Evolutionary conservation across 768 basidiomycete genomes (phyloP).

Genomic region (Boletus rex-veris): DNA sequence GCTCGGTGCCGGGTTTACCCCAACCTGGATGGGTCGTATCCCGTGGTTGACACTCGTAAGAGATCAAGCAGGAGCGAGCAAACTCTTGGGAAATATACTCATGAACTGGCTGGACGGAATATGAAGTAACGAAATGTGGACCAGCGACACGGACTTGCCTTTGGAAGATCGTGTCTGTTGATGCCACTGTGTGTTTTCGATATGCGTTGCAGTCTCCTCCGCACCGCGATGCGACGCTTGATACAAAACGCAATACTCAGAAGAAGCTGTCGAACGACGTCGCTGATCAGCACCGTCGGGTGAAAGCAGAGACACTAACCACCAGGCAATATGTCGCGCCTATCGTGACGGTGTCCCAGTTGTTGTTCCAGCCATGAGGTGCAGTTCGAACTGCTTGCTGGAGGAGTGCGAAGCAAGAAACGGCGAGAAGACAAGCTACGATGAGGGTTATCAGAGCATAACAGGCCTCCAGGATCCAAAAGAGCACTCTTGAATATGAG

Average conservation of each 20-base stretch:
- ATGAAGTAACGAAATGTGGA: background rate
- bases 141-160: constrained; percentile 36
- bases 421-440: constrained; percentile 50
- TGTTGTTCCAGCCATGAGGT: constrained; percentile 52
- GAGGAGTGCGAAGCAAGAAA: constrained; percentile 63
- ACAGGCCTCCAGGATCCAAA: constrained; percentile 50
- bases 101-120: constrained; percentile 50
- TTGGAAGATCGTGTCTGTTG: constrained; percentile 54
- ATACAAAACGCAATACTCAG: constrained; percentile 59
- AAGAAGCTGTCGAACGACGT: constrained; percentile 41
- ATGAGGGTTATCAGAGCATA: constrained; percentile 53
- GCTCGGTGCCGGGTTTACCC: constrained; percentile 66
- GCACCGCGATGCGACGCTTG: constrained; percentile 67
- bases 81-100: constrained; percentile 72
- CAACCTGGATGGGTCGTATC: constrained; percentile 67
- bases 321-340: constrained; percentile 68
- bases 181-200: constrained; percentile 58
- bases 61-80: constrained; percentile 67
- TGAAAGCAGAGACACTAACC: constrained; percentile 42
- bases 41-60: constrained; percentile 68
- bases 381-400: constrained; percentile 71
- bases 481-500: constrained; percentile 38
- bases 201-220: constrained; percentile 60
- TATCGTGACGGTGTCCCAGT: constrained; percentile 66
- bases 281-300: background rate